Evolutionary conservation across 441 rosid species (phyloP).

Genomic region (Hura crepitans): DNA sequence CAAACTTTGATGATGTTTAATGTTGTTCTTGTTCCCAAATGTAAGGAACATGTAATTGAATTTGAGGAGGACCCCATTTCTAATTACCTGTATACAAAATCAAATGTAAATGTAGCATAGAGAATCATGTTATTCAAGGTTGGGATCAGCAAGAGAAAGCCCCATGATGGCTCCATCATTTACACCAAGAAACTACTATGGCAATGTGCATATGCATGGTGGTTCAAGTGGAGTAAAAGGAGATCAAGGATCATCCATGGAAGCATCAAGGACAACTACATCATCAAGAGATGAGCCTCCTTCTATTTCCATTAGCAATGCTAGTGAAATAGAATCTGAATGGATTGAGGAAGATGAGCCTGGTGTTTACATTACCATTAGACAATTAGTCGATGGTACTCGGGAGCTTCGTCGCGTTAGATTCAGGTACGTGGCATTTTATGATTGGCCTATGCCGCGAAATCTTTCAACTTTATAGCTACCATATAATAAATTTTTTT

Average conservation of each 20-base stretch:
- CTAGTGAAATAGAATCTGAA: constrained; percentile 86
- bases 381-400: constrained; percentile 81
- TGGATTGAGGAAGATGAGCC: constrained; percentile 95
- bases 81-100: too few species aligned
- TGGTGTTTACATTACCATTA: constrained; percentile 90
- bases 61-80: too few species aligned
- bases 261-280: constrained; percentile 71
- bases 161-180: constrained; percentile 47
- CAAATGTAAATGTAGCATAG: constrained; percentile 40
- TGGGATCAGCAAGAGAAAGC: constrained; percentile 75
- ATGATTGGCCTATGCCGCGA: too few species aligned
- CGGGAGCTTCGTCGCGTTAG: constrained; percentile 96
- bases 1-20: too few species aligned
- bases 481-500: background rate
- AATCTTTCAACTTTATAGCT: too few species aligned
- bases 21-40: too few species aligned
- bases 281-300: constrained; percentile 91
- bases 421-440: constrained; percentile 54
- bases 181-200: constrained; percentile 70
- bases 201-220: constrained; percentile 44
- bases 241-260: constrained; percentile 39
- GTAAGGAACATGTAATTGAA: too few species aligned
- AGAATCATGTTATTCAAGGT: constrained; percentile 72
- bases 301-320: constrained; percentile 75
- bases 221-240: constrained; percentile 41